phyloP scores from a whole-genome alignment of 129 eudicot species.

The Helianthus annuus region HanXRQr2.0-SUNRISE NC_035448.2:195964869-195965368 shows the following conservation, averaged over 20 bases:
- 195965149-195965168: neutral
- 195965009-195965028: no score
- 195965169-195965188: slow-evolving; percentile 40
- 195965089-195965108: no score
- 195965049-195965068: no score
- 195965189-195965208: slow-evolving; percentile 75
- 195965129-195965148: slow-evolving; percentile 6
- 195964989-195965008: no score
- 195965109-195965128: no score
- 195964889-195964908: neutral
- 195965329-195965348: slow-evolving; percentile 91
- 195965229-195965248: slow-evolving; percentile 91
- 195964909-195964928: neutral
- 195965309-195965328: slow-evolving; percentile 64
- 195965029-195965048: no score
- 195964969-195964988: no score
- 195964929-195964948: neutral
- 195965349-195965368: slow-evolving; percentile 99
- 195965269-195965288: slow-evolving; percentile 74
- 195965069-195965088: no score
- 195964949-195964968: no score
- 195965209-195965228: slow-evolving; percentile 78
- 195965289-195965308: slow-evolving; percentile 82
- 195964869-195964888: neutral
- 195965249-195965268: slow-evolving; percentile 86